Evolutionary conservation across 306 rosid species (phyloP).

Genomic region (Trifolium fragiferum): DNA sequence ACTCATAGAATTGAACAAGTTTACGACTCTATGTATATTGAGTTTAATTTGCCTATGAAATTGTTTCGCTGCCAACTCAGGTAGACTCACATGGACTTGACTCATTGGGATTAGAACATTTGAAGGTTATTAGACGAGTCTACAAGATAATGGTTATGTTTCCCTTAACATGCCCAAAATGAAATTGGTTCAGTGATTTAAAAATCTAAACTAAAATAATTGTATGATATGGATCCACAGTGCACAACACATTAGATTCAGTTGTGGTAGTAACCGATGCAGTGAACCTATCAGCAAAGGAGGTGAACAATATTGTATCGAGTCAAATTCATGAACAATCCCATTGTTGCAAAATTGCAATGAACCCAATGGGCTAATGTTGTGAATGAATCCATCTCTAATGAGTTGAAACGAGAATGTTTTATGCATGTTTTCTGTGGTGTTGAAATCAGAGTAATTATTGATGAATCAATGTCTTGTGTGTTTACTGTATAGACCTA

Average conservation of each 20-base stretch:
- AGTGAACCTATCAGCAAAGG: neutral
- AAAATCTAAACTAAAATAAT: too few relatives aligned
- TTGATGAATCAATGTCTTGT: neutral
- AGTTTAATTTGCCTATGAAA: neutral
- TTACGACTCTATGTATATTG: neutral
- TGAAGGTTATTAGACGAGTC: neutral
- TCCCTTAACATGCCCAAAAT: too few relatives aligned
- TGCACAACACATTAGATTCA: too few relatives aligned
- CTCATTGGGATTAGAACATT: neutral
- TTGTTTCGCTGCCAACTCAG: neutral
- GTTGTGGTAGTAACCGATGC: neutral
- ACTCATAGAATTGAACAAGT: neutral
- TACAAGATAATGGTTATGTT: too few relatives aligned
- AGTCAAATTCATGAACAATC: neutral
- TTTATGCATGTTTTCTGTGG: neutral
- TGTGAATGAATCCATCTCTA: neutral
- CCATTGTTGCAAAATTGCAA: neutral
- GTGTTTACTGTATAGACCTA: neutral
- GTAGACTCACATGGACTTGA: neutral
- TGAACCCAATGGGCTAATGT: neutral
- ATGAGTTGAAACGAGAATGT: neutral
- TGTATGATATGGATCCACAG: too few relatives aligned
- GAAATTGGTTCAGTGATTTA: too few relatives aligned
- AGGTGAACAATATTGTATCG: neutral
- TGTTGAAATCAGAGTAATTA: neutral